Evolutionary conservation across 1,139 yeast species (phyloP), one percentile per base, ranked within the genome.

Genomic region (Yamadazyma dushanensis): DNA sequence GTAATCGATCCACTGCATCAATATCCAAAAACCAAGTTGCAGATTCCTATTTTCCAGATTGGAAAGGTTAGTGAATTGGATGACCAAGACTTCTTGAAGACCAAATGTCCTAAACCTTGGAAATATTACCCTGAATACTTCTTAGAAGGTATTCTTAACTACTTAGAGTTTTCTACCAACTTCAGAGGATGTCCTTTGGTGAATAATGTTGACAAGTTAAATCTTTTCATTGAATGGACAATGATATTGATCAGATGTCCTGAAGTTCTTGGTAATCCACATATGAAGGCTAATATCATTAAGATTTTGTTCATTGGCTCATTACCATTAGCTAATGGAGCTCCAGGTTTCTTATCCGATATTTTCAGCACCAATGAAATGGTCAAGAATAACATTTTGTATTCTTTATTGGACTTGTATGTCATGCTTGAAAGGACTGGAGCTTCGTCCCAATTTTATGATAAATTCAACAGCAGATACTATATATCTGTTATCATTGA

Each of bases 391-490:
- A 80, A 90, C 53, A 58, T 94, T 39, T 67, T 92, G 40, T 90
- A 87, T 51, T 84, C 96, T 0, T 70, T 92, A 41, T 73, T 92
- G 62, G 94, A 88, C 53, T 85, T 89, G 47, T 92, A 92, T 57
- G 95, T 92, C 28, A 89, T 87, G 73, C 92, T 90, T 38, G 99
- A 92, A 57, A 88, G 87, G 54, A 94, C 98, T 0, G 98, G 98
- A 6, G 85, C 97, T 3, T 82, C 94, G 5, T 82, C 95, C 0
- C 98, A 92, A 60, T 92, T 92, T 57, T 92, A 92, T 58, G 99
- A 92, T 61, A 92, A 92, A 59, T 92, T 94, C 65, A 90, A 88
- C 59, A 79, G 88, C 33, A 76, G 98, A 57, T 92, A 80, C 59
- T 84, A 88, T 56, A 87, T 90, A 30, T 83, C 97, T 1, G 78